Conservation (phyloP, 805 yeast species). For the Naumovozyma baii region DNA sequence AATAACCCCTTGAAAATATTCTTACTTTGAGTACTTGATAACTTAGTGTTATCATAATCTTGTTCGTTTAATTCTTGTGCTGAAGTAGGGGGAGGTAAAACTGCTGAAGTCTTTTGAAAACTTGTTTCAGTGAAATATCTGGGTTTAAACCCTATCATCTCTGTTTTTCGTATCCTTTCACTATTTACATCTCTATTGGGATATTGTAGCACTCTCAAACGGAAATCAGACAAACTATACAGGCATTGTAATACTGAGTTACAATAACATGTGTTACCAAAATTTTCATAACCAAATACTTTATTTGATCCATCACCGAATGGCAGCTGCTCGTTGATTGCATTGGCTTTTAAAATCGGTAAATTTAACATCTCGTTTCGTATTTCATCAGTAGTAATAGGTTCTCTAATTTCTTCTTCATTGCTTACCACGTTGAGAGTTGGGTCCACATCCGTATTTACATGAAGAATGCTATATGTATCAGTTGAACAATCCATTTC, state of each 20-base stretch:
- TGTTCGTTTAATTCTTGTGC: background rate
- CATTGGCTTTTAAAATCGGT: slow-evolving; percentile 2
- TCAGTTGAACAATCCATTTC: background rate
- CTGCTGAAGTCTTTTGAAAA: slow-evolving; percentile 5
- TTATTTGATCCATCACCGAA: slow-evolving; percentile 63
- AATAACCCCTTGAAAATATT: background rate
- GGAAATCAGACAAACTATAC: slow-evolving; percentile 61
- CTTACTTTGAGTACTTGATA: background rate
- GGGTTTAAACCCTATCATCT: slow-evolving; percentile 34
- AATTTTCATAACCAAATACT: slow-evolving; percentile 72
- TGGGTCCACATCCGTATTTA: background rate
- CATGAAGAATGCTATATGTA: background rate
- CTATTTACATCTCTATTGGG: slow-evolving; percentile 32
- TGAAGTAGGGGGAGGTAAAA: background rate
- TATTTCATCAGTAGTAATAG: slow-evolving; percentile 1
- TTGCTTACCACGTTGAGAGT: background rate
- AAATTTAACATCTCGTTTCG: background rate
- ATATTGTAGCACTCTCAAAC: slow-evolving; percentile 42
- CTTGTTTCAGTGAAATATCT: slow-evolving; percentile 19
- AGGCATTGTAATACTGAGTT: slow-evolving; percentile 86
- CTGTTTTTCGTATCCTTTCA: slow-evolving; percentile 31
- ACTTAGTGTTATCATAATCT: background rate
- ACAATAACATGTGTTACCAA: slow-evolving; percentile 89
- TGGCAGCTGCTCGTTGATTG: slow-evolving; percentile 27
- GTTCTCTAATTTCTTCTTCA: background rate